phyloP scores from a whole-genome alignment of 768 basidiomycete species.

The Tulasnella sp. region DNA sequence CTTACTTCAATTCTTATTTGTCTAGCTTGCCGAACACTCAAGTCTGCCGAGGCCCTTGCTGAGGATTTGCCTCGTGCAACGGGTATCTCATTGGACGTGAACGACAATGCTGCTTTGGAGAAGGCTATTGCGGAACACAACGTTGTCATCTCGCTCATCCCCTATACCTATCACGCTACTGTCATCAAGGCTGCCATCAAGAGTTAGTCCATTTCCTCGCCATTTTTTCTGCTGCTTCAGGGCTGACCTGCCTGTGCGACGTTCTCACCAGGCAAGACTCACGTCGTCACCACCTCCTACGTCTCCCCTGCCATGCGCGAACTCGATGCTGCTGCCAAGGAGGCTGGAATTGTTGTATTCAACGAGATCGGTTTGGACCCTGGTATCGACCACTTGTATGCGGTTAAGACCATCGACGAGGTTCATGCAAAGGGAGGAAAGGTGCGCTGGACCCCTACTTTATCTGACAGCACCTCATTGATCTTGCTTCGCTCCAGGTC shows the following conservation, averaged over 20 bases:
- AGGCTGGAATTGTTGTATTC: constrained; percentile 90
- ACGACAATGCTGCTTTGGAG: constrained; percentile 70
- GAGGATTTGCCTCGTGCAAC: constrained; percentile 69
- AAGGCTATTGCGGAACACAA: constrained; percentile 82
- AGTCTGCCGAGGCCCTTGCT: constrained; percentile 69
- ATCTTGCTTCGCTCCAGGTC: constrained; percentile 53
- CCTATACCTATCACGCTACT: constrained; percentile 85
- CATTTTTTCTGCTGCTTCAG: not conserved
- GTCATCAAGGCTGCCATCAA: constrained; percentile 93
- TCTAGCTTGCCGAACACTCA: constrained; percentile 84
- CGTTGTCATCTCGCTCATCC: constrained; percentile 94
- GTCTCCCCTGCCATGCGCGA: constrained; percentile 89
- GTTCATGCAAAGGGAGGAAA: constrained; percentile 95
- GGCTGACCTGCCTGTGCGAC: not conserved
- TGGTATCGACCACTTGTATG: constrained; percentile 92
- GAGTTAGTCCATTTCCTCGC: constrained; percentile 36
- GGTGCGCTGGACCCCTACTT: constrained; percentile 49
- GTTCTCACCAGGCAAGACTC: constrained; percentile 58
- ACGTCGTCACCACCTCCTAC: constrained; percentile 97
- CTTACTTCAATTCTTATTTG: constrained; percentile 21
- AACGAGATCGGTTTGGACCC: constrained; percentile 99
- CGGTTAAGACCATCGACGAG: constrained; percentile 90
- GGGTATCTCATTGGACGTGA: constrained; percentile 82
- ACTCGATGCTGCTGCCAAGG: constrained; percentile 76
- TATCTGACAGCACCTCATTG: not conserved